phyloP scores from a whole-genome alignment of 352 stramenopile genomes.

The Hyphochytrium catenoides region DNA sequence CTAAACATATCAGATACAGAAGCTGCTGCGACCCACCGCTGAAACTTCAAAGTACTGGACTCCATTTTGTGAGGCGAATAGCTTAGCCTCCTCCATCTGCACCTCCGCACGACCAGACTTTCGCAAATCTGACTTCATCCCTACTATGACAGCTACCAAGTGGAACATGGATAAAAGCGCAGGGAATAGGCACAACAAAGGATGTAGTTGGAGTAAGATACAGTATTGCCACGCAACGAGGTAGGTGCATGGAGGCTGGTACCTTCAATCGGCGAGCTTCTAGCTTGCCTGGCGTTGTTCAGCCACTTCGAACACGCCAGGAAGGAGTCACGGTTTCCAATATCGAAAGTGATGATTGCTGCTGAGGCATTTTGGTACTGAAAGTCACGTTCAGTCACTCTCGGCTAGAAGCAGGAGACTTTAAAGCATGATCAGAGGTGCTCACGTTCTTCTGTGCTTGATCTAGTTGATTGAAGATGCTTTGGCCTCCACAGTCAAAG shows the following conservation, averaged over 20 bases:
- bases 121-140: constrained; percentile 45
- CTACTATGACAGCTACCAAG: constrained; percentile 25
- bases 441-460: constrained; percentile 26
- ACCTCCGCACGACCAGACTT: constrained; percentile 47
- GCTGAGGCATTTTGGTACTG: constrained; percentile 49
- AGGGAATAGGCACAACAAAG: not conserved
- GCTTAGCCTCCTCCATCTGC: constrained; percentile 30
- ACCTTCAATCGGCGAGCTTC: constrained; percentile 46
- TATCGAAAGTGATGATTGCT: constrained; percentile 42
- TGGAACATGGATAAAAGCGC: not conserved
- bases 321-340: constrained; percentile 63
- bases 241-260: no score
- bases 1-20: constrained; percentile 2
- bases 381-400: constrained; percentile 3
- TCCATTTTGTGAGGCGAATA: constrained; percentile 37
- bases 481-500: constrained; percentile 73
- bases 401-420: not conserved
- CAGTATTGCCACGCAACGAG: no score
- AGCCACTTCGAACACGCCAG: constrained; percentile 56
- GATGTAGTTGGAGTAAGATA: no score
- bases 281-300: constrained; percentile 32
- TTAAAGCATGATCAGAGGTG: not conserved
- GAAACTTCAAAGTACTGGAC: constrained; percentile 59
- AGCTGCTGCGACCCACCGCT: no score
- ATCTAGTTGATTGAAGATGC: constrained; percentile 80